A percentile compares a stretch with the other conserved stretches of the same genome.
Evolutionary conservation across 345 rosid genomes (phyloP).

Genomic region (Linum trigynum): DNA sequence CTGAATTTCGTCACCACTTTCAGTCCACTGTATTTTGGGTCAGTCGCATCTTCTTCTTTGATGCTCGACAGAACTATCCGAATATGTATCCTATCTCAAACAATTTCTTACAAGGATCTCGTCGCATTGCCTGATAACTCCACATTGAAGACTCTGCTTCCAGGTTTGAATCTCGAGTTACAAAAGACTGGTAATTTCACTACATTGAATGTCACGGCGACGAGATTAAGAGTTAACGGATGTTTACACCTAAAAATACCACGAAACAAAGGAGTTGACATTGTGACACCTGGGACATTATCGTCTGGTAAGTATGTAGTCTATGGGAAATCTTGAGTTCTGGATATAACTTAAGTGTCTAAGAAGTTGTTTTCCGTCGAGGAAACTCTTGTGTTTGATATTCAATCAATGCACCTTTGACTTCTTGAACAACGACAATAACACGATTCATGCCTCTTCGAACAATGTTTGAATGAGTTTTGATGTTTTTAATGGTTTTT

Average conservation of each 20-base stretch:
- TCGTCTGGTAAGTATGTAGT: constrained; percentile 37
- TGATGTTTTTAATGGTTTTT: too few relatives aligned
- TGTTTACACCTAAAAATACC: too few relatives aligned
- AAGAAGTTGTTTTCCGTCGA: background rate
- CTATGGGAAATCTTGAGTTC: constrained; percentile 49
- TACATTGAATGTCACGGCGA: constrained; percentile 7
- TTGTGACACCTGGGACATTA: constrained; percentile 44
- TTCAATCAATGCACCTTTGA: too few relatives aligned
- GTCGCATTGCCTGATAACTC: constrained; percentile 37
- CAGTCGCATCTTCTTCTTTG: constrained; percentile 34
- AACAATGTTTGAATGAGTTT: too few relatives aligned
- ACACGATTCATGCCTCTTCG: too few relatives aligned
- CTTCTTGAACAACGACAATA: too few relatives aligned
- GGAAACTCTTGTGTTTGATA: too few relatives aligned
- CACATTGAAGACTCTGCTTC: constrained; percentile 35
- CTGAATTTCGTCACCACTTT: constrained; percentile 49
- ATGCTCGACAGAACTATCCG: constrained; percentile 46
- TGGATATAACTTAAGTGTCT: constrained; percentile 23
- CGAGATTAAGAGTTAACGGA: constrained; percentile 30
- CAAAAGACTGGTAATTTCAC: constrained; percentile 4
- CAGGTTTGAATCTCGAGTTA: constrained; percentile 35
- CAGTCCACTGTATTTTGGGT: constrained; percentile 41
- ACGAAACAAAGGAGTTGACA: constrained; percentile 20
- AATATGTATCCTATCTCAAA: constrained; percentile 39
- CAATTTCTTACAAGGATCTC: constrained; percentile 32